These are phyloP conservation scores for Passiflora organensis DNA, from an alignment of 345 rosid species.

Conservation along the genomic window DNA sequence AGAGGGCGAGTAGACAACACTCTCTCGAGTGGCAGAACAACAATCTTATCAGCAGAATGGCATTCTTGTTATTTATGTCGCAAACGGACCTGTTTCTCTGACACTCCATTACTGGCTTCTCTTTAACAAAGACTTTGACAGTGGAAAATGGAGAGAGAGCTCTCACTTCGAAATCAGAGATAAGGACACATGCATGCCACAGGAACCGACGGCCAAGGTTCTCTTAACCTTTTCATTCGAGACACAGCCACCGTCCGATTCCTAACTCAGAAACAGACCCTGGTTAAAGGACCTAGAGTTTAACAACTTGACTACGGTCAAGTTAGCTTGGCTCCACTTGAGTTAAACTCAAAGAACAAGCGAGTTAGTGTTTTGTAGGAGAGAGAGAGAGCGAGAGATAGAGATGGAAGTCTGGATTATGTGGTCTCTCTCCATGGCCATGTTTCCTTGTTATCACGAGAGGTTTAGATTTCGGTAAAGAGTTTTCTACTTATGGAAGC, in stretches of 20 bases:
- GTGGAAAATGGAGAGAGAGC: not conserved
- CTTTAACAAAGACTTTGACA: conserved; percentile 9
- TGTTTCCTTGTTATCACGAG: conserved; percentile 1
- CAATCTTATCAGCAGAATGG: conserved; percentile 14
- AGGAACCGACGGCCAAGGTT: conserved; percentile 9
- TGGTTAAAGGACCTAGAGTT: not conserved
- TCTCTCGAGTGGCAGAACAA: not conserved
- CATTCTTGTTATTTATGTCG: not conserved
- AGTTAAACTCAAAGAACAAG: conserved; percentile 12
- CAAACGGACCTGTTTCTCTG: conserved; percentile 1
- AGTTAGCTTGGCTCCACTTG: not conserved
- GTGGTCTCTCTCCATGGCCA: conserved; percentile 7
- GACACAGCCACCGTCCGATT: conserved; percentile 8
- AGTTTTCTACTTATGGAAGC: conserved; percentile 10
- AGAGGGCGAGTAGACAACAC: conserved; percentile 8
- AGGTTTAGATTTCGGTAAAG: conserved; percentile 4
- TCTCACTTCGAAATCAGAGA: conserved; percentile 14
- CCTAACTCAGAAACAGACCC: not conserved
- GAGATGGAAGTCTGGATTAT: not conserved
- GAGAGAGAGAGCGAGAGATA: no score
- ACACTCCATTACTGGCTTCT: conserved; percentile 7
- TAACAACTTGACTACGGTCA: conserved; percentile 7
- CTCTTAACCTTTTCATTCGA: conserved; percentile 5
- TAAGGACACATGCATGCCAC: conserved; percentile 28
- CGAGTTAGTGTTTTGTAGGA: not conserved